Percentiles rank a stretch among this genome's conserved stretches.
phyloP scores from a whole-genome alignment of 2,329 filamentous ascomycete species.

The Pseudodiploospora longispora region DNA sequence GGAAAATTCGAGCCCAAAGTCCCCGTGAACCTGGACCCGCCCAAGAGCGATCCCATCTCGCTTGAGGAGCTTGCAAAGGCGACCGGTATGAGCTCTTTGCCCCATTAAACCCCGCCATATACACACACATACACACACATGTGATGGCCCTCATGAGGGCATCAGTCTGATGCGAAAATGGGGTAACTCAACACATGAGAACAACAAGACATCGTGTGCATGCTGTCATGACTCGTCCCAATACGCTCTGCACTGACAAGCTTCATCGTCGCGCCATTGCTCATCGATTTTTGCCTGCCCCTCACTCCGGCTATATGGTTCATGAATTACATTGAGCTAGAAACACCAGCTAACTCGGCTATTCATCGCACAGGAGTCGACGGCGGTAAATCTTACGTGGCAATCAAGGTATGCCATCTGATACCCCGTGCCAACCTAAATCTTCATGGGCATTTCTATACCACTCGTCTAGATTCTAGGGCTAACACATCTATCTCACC shows the following conservation, averaged over 20 bases:
- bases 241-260: no score
- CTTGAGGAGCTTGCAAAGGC: constrained; percentile 70
- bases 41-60: constrained; percentile 83
- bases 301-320: not conserved
- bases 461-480: not conserved
- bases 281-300: no score
- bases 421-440: not conserved
- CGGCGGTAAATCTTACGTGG: constrained; percentile 58
- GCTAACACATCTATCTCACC: constrained; percentile 3
- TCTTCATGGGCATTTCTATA: not conserved
- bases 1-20: constrained; percentile 72
- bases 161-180: no score
- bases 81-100: constrained; percentile 55
- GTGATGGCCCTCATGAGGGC: no score
- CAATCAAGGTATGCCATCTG: constrained; percentile 51
- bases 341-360: constrained; percentile 1
- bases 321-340: not conserved
- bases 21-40: constrained; percentile 67
- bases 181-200: no score
- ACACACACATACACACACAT: not conserved
- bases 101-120: not conserved
- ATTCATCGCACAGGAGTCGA: constrained; percentile 44
- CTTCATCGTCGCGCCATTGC: no score
- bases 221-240: no score
- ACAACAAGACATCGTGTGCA: no score